Conservation (phyloP, 108 stramenopile species). For the Conticribra guillardii region DNA sequence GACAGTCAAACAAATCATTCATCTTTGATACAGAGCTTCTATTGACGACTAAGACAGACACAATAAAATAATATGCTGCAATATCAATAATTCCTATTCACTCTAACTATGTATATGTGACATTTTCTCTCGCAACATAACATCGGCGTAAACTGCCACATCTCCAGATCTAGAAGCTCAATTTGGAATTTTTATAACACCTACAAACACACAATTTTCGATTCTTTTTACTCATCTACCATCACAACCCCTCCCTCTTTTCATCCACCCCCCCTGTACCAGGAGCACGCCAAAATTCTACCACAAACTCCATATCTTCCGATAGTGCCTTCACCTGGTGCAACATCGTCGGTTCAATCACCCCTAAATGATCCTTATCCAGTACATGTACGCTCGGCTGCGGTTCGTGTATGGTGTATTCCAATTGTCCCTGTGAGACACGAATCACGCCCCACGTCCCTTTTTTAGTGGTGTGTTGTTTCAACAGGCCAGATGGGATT, state of each 20-base stretch:
- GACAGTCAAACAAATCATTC: too few relatives aligned
- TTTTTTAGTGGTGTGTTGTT: conserved; percentile 57
- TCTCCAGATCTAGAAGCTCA: too few relatives aligned
- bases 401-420: conserved; percentile 48
- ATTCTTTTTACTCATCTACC: conserved; percentile 7
- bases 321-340: conserved; percentile 52
- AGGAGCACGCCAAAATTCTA: conserved; percentile 59
- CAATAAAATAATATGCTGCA: too few relatives aligned
- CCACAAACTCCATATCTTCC: conserved; percentile 60
- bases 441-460: conserved; percentile 68
- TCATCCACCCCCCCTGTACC: conserved; percentile 58
- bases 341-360: conserved; percentile 50
- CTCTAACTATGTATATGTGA: too few relatives aligned
- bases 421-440: conserved; percentile 43
- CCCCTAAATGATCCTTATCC: conserved; percentile 29
- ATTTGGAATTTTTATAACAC: too few relatives aligned
- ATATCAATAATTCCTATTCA: too few relatives aligned
- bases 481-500: conserved; percentile 52
- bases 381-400: conserved; percentile 24
- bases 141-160: too few relatives aligned
- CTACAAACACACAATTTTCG: background rate
- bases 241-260: conserved; percentile 51
- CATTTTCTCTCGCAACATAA: too few relatives aligned
- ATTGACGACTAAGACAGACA: too few relatives aligned
- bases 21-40: too few relatives aligned